Evolutionary conservation across 2,329 filamentous ascomycete genomes (phyloP).

Genomic region (Lasiodiplodia hormozganensis): DNA sequence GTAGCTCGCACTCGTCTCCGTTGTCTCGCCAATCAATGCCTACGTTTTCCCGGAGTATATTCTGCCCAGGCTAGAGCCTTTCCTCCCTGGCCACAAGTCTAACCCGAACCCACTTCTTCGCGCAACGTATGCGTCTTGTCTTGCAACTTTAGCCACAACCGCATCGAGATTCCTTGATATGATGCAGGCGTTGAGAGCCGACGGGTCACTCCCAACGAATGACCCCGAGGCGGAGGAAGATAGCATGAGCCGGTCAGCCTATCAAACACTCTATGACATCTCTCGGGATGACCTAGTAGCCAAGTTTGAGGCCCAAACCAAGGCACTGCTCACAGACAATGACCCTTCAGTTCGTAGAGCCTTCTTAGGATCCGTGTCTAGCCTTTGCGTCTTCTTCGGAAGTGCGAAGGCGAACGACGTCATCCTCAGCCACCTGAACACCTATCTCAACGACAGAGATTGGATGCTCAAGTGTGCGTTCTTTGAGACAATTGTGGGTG

Average conservation of each 20-base stretch:
- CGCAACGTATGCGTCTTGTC: constrained; percentile 89
- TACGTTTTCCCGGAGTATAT: constrained; percentile 73
- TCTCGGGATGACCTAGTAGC: constrained; percentile 83
- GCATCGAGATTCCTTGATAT: constrained; percentile 87
- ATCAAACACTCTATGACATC: constrained; percentile 85
- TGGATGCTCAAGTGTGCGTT: constrained; percentile 98
- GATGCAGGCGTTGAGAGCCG: constrained; percentile 84
- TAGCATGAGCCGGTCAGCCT: constrained; percentile 70
- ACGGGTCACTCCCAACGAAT: constrained; percentile 77
- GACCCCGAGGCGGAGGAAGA: constrained; percentile 83
- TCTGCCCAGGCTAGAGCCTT: constrained; percentile 64
- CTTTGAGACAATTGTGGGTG: constrained; percentile 92
- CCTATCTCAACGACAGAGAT: constrained; percentile 93
- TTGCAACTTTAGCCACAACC: constrained; percentile 86
- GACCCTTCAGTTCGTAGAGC: constrained; percentile 87
- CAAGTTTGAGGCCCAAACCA: constrained; percentile 86
- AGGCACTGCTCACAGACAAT: constrained; percentile 84
- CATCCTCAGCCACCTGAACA: constrained; percentile 94
- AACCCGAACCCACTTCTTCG: constrained; percentile 75
- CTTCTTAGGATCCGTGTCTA: constrained; percentile 89
- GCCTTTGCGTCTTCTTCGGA: constrained; percentile 93
- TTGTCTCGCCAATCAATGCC: constrained; percentile 79
- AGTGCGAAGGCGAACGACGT: constrained; percentile 93
- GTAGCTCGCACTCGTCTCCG: constrained; percentile 76
- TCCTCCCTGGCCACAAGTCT: constrained; percentile 54